A percentile compares a stretch with the other conserved stretches of the same genome.
Conservation (phyloP, 371 early-diverging fungal genomes). For the Syncephalastrum racemosum region DNA sequence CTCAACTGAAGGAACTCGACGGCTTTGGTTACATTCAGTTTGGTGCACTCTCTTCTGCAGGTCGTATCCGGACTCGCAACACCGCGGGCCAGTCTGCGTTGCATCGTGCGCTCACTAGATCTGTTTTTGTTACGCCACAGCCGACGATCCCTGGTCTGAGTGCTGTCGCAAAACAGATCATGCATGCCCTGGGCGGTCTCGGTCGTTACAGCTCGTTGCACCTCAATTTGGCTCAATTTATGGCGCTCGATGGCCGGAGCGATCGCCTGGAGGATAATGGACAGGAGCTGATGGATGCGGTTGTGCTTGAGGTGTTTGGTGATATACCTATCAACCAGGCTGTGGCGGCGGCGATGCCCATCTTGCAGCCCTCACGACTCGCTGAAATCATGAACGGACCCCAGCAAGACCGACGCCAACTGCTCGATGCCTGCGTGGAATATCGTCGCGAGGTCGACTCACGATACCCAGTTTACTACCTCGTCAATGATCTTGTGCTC, state of each 20-base stretch:
- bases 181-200: slow-evolving; percentile 32
- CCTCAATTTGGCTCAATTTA: slow-evolving; percentile 29
- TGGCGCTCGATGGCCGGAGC: slow-evolving; percentile 28
- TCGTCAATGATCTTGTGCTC: slow-evolving; percentile 31
- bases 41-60: slow-evolving; percentile 43
- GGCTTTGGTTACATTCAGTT: slow-evolving; percentile 31
- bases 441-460: slow-evolving; percentile 32
- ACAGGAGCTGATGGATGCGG: slow-evolving; percentile 36
- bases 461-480: slow-evolving; percentile 41
- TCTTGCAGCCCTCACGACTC: slow-evolving; percentile 24
- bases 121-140: slow-evolving; percentile 35
- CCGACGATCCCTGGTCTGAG: slow-evolving; percentile 20
- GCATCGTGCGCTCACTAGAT: slow-evolving; percentile 30
- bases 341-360: slow-evolving; percentile 41
- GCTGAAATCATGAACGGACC: slow-evolving; percentile 12
- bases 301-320: slow-evolving; percentile 41
- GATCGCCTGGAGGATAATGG: slow-evolving; percentile 15
- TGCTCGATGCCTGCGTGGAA: slow-evolving; percentile 40
- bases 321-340: slow-evolving; percentile 52
- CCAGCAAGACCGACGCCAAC: slow-evolving; percentile 16
- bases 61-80: slow-evolving; percentile 26
- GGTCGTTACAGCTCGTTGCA: slow-evolving; percentile 34
- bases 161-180: slow-evolving; percentile 21
- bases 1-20: slow-evolving; percentile 19
- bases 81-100: slow-evolving; percentile 25